Conservation (phyloP, 164 flowering plant species). For the Annona squamosa region DNA sequence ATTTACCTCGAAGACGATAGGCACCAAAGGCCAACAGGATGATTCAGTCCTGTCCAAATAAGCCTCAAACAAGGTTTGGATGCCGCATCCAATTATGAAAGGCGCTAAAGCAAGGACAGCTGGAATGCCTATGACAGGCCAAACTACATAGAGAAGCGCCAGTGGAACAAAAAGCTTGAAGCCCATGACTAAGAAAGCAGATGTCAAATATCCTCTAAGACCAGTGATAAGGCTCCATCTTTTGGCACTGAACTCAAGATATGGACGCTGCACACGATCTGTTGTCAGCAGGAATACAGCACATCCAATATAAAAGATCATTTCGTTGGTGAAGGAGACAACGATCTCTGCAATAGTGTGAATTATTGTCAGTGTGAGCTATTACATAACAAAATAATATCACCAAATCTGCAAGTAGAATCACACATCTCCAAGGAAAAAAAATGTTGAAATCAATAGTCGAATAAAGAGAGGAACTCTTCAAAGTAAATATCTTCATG, state of each 20-base stretch:
- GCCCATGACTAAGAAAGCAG: constrained; percentile 63
- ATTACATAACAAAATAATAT: neutral
- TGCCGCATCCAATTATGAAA: constrained; percentile 56
- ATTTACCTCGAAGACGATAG: constrained; percentile 81
- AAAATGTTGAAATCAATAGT: neutral
- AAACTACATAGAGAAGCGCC: constrained; percentile 50
- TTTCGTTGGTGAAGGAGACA: constrained; percentile 40
- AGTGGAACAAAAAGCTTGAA: constrained; percentile 66
- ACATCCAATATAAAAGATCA: constrained; percentile 59
- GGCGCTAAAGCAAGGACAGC: constrained; percentile 67
- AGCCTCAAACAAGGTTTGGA: constrained; percentile 60
- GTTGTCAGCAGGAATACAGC: constrained; percentile 50
- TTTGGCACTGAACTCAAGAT: constrained; percentile 61
- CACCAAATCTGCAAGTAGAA: neutral
- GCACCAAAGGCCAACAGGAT: constrained; percentile 85
- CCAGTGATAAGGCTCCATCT: constrained; percentile 90
- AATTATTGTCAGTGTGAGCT: constrained; percentile 1
- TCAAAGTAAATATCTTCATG: no score
- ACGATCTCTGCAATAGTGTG: constrained; percentile 48
- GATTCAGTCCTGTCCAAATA: constrained; percentile 39
- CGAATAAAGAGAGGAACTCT: neutral
- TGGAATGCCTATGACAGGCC: constrained; percentile 64
- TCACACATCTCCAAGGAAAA: neutral
- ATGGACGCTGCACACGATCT: constrained; percentile 66
- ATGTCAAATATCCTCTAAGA: constrained; percentile 65